Evolutionary conservation across 2,329 filamentous ascomycete genomes (phyloP), one percentile per base, ranked within the genome.

Genomic region (Tolypocladium tundrense): DNA sequence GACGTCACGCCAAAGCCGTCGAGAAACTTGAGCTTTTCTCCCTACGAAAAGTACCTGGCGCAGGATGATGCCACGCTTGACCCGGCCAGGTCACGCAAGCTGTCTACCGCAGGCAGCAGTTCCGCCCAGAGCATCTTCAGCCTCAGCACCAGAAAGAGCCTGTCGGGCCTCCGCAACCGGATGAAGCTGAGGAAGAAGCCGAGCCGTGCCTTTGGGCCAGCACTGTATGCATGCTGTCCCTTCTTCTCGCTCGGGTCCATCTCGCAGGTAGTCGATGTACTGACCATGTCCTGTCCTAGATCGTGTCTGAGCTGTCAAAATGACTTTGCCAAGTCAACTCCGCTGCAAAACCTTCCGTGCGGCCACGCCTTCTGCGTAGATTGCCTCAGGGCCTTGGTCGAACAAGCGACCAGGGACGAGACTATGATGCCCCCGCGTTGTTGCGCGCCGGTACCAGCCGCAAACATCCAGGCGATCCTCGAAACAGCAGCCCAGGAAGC

Each of bases 401-500:
- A 75, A 24, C 79, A 84, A 66, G 79, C 83, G 27, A 76, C 74
- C 43, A 72, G 72, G 16, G 78, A 85, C 63, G 83, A 86, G 68
- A 75, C 78, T 56, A 82, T 78, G 61, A 85, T 86, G 81, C 84
- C 83, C 9, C 83, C 84, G 0, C 73, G 81, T 57, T 86, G 84
- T 66, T 86, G 83, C 66, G 76, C 77, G 62, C 78, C 83, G 1
- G 76, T 86, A 33, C 77, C 82, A 1, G 72, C 75, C 33, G 61
- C 70, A 2, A 72, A 76, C 39, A 74, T 86, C 60, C 79, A 77
- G 62, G 69, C 72, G 0, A 69, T 83, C 1, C 72, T 86, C 24
- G 73, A 69, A 21, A 73, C 74, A 14, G 79, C 83, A 16, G 77
- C 79, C 51, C 82, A 84, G 61, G 72, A 76, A 33, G 65, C 70